Conservation (phyloP, 345 rosid species). For the Sonneratia alba region DNA sequence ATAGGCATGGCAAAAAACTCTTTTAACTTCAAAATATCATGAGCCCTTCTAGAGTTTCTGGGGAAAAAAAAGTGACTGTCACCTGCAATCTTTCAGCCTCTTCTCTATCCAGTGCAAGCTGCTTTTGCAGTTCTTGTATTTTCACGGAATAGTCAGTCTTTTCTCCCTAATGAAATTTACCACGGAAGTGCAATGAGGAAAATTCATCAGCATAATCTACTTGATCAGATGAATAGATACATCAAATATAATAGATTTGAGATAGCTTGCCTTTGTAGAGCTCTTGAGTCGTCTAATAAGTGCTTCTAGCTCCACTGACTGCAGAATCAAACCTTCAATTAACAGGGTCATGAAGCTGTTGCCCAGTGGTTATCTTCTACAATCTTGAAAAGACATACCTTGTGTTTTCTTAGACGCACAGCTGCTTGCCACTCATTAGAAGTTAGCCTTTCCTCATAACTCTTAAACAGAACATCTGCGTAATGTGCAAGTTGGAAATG, state of each 20-base stretch:
- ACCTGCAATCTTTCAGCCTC: conserved; percentile 87
- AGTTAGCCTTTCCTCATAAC: conserved; percentile 78
- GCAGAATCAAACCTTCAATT: conserved; percentile 18
- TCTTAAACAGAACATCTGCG: conserved; percentile 82
- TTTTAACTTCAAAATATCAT: background rate
- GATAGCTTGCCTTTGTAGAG: conserved; percentile 50
- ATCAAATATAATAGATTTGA: background rate
- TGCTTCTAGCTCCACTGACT: conserved; percentile 74
- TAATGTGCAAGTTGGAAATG: conserved; percentile 93
- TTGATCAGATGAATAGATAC: background rate
- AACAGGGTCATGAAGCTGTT: conserved; percentile 2
- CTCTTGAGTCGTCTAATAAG: conserved; percentile 46
- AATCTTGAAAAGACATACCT: conserved; percentile 35
- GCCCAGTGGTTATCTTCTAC: background rate
- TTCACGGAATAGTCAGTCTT: conserved; percentile 64
- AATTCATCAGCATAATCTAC: background rate
- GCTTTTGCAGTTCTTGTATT: conserved; percentile 81
- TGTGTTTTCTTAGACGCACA: conserved; percentile 75
- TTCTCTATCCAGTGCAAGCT: conserved; percentile 77
- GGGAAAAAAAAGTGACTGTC: background rate
- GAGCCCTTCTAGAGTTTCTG: background rate
- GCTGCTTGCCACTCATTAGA: conserved; percentile 99
- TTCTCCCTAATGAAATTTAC: conserved; percentile 41
- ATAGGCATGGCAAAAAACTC: background rate
- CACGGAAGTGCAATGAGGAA: background rate